phyloP scores from a whole-genome alignment of 768 basidiomycete genomes.

The Rickenella mellea region DNA sequence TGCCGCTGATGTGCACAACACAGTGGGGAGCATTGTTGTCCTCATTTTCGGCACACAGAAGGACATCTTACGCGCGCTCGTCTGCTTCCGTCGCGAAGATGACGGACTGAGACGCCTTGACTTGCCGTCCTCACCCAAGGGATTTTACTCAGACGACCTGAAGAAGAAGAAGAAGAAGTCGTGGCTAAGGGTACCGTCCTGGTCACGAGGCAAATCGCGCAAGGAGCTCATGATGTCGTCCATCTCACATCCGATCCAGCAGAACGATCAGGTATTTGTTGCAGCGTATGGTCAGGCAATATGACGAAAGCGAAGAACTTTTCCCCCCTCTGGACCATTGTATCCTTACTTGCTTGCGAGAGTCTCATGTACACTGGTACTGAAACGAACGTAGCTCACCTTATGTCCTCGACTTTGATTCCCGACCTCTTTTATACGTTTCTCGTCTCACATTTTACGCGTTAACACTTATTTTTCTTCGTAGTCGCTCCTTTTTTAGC shows the following conservation, averaged over 20 bases:
- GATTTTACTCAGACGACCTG: not conserved
- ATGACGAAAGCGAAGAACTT: not conserved
- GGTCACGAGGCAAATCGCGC: slow-evolving; percentile 1
- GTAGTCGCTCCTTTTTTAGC: too few relatives aligned
- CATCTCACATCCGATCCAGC: not conserved
- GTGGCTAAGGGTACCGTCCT: not conserved
- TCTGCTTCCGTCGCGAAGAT: slow-evolving; percentile 15
- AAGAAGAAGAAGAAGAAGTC: slow-evolving; percentile 14
- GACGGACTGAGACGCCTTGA: not conserved
- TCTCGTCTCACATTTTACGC: too few relatives aligned
- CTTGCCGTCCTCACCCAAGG: not conserved
- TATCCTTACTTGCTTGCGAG: too few relatives aligned
- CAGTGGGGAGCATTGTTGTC: slow-evolving; percentile 35
- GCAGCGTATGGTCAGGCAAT: not conserved
- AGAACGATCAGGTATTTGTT: not conserved
- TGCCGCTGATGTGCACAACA: not conserved
- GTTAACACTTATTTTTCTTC: too few relatives aligned
- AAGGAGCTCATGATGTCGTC: not conserved
- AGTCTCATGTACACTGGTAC: too few relatives aligned
- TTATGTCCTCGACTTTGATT: too few relatives aligned
- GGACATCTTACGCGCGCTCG: slow-evolving; percentile 28
- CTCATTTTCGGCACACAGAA: slow-evolving; percentile 39
- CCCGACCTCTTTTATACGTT: too few relatives aligned
- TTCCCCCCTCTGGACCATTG: too few relatives aligned
- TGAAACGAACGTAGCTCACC: too few relatives aligned